These are phyloP conservation scores for Fusarium sp. DNA, from an alignment of 2,329 filamentous ascomycete genomes.

Conservation along the genomic window DNA sequence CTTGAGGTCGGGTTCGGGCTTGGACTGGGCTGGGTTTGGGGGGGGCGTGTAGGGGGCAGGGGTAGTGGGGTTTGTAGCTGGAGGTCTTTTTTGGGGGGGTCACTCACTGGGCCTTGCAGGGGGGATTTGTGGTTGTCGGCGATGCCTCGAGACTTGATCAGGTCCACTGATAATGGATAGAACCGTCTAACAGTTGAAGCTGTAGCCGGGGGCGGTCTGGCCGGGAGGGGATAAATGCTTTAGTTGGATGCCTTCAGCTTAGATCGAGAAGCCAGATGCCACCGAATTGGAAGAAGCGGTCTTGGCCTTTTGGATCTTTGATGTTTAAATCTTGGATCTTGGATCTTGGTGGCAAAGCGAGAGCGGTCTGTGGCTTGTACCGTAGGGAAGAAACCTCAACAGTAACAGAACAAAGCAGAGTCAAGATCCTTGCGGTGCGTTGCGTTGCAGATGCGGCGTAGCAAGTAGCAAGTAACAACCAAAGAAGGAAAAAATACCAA, in stretches of 20 bases:
- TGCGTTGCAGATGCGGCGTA: conserved; percentile 43
- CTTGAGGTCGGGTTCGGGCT: not conserved
- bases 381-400: conserved; percentile 9
- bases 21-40: not conserved
- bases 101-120: conserved; percentile 22
- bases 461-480: conserved; percentile 8
- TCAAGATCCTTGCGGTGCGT: conserved; percentile 17
- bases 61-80: not conserved
- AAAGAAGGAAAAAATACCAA: conserved; percentile 6
- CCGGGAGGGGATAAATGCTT: conserved; percentile 25
- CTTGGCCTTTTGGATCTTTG: not conserved
- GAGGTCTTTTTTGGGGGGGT: conserved; percentile 1
- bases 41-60: conserved; percentile 12
- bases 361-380: conserved; percentile 31
- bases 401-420: conserved; percentile 5
- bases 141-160: conserved; percentile 40
- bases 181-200: not conserved
- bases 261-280: conserved; percentile 22
- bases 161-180: conserved; percentile 18
- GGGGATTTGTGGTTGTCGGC: conserved; percentile 27
- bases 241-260: conserved; percentile 23
- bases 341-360: conserved; percentile 28
- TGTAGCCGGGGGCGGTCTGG: conserved; percentile 27
- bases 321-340: not conserved
- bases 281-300: conserved; percentile 4